Conservation (phyloP, 176 grass and related monocot species). For the Typha latifolia region DNA sequence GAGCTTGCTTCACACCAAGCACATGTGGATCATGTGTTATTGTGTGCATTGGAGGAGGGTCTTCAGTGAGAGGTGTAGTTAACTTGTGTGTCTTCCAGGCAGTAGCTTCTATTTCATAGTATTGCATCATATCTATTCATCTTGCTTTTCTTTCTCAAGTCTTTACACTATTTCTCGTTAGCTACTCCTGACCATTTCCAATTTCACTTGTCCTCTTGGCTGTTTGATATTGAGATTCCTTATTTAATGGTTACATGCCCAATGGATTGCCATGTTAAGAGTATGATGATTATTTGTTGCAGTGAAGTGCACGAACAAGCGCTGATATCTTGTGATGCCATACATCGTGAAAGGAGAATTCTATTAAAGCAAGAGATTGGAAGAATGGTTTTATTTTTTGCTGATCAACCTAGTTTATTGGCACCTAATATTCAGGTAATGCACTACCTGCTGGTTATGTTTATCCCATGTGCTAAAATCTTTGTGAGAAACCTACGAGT, state of each 20-base stretch:
- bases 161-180: neutral
- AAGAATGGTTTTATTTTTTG: constrained; percentile 97
- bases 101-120: too few relatives aligned
- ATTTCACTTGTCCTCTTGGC: neutral
- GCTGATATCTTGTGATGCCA: constrained; percentile 48
- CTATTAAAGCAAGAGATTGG: constrained; percentile 94
- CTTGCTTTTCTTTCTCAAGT: neutral
- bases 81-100: too few relatives aligned
- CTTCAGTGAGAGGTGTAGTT: neutral
- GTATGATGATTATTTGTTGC: constrained; percentile 17
- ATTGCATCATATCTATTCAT: neutral
- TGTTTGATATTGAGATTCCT: too few relatives aligned
- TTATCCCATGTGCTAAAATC: neutral
- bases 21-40: neutral
- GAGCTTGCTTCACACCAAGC: too few relatives aligned
- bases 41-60: neutral
- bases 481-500: too few relatives aligned
- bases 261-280: neutral
- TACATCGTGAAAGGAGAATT: constrained; percentile 97
- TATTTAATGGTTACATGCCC: neutral
- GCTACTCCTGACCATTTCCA: neutral
- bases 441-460: neutral
- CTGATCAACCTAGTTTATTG: constrained; percentile 95
- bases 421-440: constrained; percentile 95
- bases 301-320: constrained; percentile 98